Base-by-base conservation (phyloP, 257 asterid species). In the Apocynum venetum region DNA sequence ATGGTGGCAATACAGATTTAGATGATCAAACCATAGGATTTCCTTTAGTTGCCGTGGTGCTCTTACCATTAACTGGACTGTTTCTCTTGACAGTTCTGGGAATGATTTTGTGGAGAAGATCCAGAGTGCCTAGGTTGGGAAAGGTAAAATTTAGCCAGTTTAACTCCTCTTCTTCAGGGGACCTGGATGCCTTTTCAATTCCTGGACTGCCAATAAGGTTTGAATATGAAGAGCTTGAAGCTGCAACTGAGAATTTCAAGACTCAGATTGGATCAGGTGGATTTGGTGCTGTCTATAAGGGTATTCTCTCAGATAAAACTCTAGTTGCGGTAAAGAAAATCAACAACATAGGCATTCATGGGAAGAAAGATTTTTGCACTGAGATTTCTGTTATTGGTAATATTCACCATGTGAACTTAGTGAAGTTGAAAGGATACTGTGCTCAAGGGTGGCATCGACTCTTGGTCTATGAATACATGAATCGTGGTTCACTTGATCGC, bases 391-490 rank as follows among this genome's bases (percentile, higher is more conserved):
- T 87, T 8, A 88, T 92, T 43, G 97, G 93, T 25, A 88, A 84
- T 41, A 84, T 89, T 78, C 97, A 91, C 83, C 97, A 89, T 74
- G 86, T 91, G 76, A 91, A 92, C 70, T 86, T 91, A 83, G 96
- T 92, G 20, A 91, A 81, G 69, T 68, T 92, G 79, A 92, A 82
- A 85, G 96, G 96, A 60, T 91, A 76, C 57, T 89, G 96, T 74
- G 84, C 92, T 19, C 87, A 92, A 53, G 85, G 85, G 77, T 83
- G 84, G 46, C 90, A 88, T 73, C 63, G 91, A 80, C 74, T 90
- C n/a, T 78, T 92, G 79, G 91, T 92, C 11, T 92, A 92, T 31
- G 97, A 92, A 85, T 92, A 88, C 53, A 91, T 92, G 97, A 88
- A 86, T 49, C 87, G 88, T 2, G 91, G 97, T 53, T 91, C 96